Evolutionary conservation across 495 filamentous ascomycete species (phyloP), one percentile per base, ranked within the genome.

Genomic region (Tuber microsphaerosporum): DNA sequence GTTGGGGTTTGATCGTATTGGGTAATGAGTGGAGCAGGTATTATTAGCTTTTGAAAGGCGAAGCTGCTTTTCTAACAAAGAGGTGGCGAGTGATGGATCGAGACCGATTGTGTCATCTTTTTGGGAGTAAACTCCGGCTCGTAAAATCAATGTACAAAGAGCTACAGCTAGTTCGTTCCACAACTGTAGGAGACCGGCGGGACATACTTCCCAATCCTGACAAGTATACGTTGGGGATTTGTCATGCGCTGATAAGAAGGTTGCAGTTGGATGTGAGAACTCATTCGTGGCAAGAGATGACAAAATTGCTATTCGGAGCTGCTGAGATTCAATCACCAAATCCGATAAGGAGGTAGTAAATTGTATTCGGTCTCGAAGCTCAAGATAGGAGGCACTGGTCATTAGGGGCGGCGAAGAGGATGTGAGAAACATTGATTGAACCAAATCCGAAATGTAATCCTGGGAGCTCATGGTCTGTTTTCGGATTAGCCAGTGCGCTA

Each of bases 121-220:
- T 42, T 73, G 73, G 26, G 79, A 37, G 70, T 79, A 77, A 41
- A 82, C 68, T 22, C 73, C 74, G 51, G 74, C 71, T 26, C 75
- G 80, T 22, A 82, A 69, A 73, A 81, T 17, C 72, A 82, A 75
- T 7, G 45, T 61, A 56, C 79, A 82, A 39, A 82, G 41, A 1
- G 48, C 72, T 45, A 56, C 72, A 39, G 73, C 74, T 26, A 82
- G 61, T 19, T 79, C 69, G 22, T 79, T 81, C 19, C 76, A 71
- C 34, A 46, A 76, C 46, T 20, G 19, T 34, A 74, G 43, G n/a
- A 81, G 71, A 43, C 42, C 39, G 34, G 76, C 73, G 19, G 72
- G 80, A 68, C 80, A 82, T 44, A 78, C 74, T 69, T 79, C 80
- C 37, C 70, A 72, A 75, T 81, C 80, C 26, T 75, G 74, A 65